Conservation (phyloP, 352 stramenopile species). For the Peronospora destructor region DNA sequence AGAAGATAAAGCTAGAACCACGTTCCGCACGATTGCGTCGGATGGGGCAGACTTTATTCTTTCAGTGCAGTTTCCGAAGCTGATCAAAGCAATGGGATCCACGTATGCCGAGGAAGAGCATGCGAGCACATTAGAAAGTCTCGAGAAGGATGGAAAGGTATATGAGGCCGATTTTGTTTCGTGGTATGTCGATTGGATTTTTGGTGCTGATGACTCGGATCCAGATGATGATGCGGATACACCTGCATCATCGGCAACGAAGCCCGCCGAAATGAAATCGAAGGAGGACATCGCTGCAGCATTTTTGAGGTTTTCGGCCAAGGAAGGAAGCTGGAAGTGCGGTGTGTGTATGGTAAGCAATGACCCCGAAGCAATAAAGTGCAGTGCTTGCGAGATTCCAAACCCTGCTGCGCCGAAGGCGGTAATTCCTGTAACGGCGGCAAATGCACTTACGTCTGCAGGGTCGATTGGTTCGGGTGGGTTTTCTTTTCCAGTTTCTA, state of each 20-base stretch:
- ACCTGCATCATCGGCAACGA: conserved; percentile 4
- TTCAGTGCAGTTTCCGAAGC: conserved; percentile 36
- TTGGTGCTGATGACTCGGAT: conserved; percentile 44
- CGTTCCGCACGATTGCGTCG: conserved; percentile 36
- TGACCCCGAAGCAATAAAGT: conserved; percentile 31
- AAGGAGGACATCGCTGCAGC: conserved; percentile 41
- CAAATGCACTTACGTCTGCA: conserved; percentile 14
- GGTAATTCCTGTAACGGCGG: conserved; percentile 11
- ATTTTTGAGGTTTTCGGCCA: conserved; percentile 41
- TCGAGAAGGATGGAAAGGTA: conserved; percentile 45
- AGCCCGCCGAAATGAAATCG: conserved; percentile 38
- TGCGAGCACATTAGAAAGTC: conserved; percentile 25
- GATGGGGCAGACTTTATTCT: conserved; percentile 28
- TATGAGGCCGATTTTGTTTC: conserved; percentile 45
- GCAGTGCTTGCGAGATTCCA: conserved; percentile 38
- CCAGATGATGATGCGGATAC: conserved; percentile 28
- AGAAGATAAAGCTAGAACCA: conserved; percentile 36
- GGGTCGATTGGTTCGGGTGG: conserved; percentile 32
- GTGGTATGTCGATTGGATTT: conserved; percentile 66
- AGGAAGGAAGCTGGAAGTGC: conserved; percentile 61
- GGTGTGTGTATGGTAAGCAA: conserved; percentile 44
- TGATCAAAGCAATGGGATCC: conserved; percentile 54
- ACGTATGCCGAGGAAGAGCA: conserved; percentile 60
- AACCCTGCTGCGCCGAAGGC: conserved; percentile 42
- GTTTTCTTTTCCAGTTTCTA: conserved; percentile 33